phyloP scores from a whole-genome alignment of 176 grass and related monocot species.

The Luzula sylvatica region DNA sequence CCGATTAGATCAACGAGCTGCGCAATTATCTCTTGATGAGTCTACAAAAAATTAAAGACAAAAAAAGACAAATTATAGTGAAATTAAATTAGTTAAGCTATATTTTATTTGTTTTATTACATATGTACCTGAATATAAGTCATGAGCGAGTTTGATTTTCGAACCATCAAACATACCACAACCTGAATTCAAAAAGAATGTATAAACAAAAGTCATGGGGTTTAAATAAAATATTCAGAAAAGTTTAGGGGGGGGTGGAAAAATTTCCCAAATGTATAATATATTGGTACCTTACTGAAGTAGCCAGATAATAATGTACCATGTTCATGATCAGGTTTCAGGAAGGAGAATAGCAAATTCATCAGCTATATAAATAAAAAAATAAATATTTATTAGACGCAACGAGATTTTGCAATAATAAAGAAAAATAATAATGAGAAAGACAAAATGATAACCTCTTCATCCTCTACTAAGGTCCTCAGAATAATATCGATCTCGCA shows the following conservation, averaged over 20 bases:
- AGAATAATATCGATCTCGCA: slow-evolving; percentile 93
- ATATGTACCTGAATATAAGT: slow-evolving; percentile 84
- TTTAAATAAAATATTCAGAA: slow-evolving; percentile 6
- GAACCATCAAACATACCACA: slow-evolving; percentile 82
- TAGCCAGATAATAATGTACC: slow-evolving; percentile 85
- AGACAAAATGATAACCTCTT: slow-evolving; percentile 38
- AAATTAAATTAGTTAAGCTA: slow-evolving; percentile 10
- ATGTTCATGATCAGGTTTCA: slow-evolving; percentile 74
- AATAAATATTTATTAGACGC: not conserved
- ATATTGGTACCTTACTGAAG: slow-evolving; percentile 78
- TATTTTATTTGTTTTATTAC: not conserved
- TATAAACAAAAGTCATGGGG: slow-evolving; percentile 1
- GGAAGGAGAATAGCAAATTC: slow-evolving; percentile 93
- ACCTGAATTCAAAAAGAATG: slow-evolving; percentile 47
- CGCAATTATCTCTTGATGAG: slow-evolving; percentile 64
- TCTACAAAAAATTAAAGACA: slow-evolving; percentile 55
- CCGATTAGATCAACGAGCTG: slow-evolving; percentile 96
- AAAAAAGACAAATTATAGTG: not conserved
- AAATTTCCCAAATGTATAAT: not conserved
- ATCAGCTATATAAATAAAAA: slow-evolving; percentile 61
- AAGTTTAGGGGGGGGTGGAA: not conserved
- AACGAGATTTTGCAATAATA: slow-evolving; percentile 22
- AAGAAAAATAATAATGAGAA: slow-evolving; percentile 6
- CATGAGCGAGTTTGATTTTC: slow-evolving; percentile 67
- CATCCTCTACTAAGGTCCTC: slow-evolving; percentile 93